Evolutionary conservation across 768 basidiomycete species (phyloP), one percentile per base, ranked within the genome.

Genomic region (Naganishia vishniacii): DNA sequence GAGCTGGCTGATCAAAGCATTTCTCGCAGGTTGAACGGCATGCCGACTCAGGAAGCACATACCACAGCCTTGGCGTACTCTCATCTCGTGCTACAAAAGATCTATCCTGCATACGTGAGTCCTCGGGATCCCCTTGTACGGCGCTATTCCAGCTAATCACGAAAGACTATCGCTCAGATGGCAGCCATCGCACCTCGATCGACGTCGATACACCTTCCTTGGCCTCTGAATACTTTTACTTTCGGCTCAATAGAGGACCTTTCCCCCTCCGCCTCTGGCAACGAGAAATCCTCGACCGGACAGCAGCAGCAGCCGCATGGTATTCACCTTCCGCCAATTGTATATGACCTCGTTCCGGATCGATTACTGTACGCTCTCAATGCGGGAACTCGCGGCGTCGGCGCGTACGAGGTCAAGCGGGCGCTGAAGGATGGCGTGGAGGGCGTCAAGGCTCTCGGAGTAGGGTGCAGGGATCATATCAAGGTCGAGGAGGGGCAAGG

Each of bases 1-100:
- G 29, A 15, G 23, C 34, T n/a, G 23, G 53, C 48, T 46, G 47
- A 29, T 31, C 26, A 1, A 6, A 25, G n/a, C 46, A 7, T 20
- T 12, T 12, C 42, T 16, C 3, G 45, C n/a, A 63, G 61, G 26
- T 31, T 62, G 25, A 67, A 67, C n/a, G 65, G 65, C 7, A 58
- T 67, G 61, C 61, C 65, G n/a, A 45, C n/a, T 4, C 45, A 62
- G 31, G 65, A 67, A 48, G 65, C 65, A 20, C 65, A 67, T 59
- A 67, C 65, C 9, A 48, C 23, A 1, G 65, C 61, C 0, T 28
- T 67, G 2, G 61, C 61, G 18, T 53, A 61, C 45, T 58, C 65
- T 6, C 65, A 67, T 31, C 32, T 67, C n/a, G 48, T 67, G 13
- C 31, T 63, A 11, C 61, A 62, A 31, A 67, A 67, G 61, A 56